Conservation (phyloP, 345 rosid genomes). For the Populus davidiana region DNA sequence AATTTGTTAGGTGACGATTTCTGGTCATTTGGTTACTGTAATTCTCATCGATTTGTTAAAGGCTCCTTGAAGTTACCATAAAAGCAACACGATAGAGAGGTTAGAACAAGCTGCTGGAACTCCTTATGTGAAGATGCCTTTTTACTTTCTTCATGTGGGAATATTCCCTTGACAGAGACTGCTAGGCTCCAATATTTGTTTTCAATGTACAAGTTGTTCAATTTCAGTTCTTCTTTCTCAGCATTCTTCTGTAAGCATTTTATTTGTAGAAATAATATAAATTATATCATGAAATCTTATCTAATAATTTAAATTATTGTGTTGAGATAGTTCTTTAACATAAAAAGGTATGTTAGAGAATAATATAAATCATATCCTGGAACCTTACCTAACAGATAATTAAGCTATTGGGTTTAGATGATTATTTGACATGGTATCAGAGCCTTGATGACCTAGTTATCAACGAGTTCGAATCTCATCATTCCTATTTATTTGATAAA, state of each 20-base stretch:
- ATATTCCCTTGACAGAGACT: constrained; percentile 25
- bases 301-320: too few species aligned
- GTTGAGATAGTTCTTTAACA: too few species aligned
- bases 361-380: too few species aligned
- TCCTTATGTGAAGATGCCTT: not conserved
- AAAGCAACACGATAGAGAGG: not conserved
- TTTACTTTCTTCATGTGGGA: constrained; percentile 11
- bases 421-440: too few species aligned
- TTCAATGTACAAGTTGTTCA: constrained; percentile 13
- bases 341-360: too few species aligned
- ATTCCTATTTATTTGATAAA: too few species aligned
- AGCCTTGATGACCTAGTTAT: too few species aligned
- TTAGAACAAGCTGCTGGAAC: not conserved
- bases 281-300: accelerated
- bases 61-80: not conserved
- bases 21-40: not conserved
- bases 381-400: too few species aligned
- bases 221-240: not conserved
- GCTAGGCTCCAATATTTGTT: not conserved
- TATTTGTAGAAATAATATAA: too few species aligned
- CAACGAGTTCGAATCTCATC: too few species aligned
- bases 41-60: too few species aligned
- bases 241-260: not conserved
- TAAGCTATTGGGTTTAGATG: too few species aligned
- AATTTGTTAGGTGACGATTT: not conserved